Evolutionary conservation across 768 basidiomycete genomes (phyloP), one percentile per base, ranked within the genome.

Genomic region (Leccinum imitatum): DNA sequence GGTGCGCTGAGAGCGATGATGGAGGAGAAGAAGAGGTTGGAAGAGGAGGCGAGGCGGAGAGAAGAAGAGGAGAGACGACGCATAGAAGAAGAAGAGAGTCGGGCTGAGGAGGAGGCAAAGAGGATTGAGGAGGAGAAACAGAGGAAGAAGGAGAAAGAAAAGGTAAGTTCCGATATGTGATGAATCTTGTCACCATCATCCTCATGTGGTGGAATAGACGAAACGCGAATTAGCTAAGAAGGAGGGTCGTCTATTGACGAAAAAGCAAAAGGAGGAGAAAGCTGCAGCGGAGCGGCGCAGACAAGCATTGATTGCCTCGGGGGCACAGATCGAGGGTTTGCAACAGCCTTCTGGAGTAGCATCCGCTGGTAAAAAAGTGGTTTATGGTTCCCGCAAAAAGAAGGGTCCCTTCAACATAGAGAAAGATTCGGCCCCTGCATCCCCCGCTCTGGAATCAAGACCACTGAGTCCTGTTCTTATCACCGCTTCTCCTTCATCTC

Each of bases 241-340:
- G 73, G 95, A 98, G 76, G 97, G 97, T 23, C 85, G 90, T 50
- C 78, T 96, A 25, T 81, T 98, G 53, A 98, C 96, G n/a, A 95
- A 96, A 75, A 97, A 95, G 76, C 95, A 98, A 73, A 96, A 94
- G 75, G 90, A 93, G 69, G 95, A 98, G 72, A 87, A 83, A 66
- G 91, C 90, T 21, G 90, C 87, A 64, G 95, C 93, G 3, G 95
- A 98, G 73, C 85, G 93, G 31, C 87, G 95, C 58, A 91, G 87
- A 71, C 86, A 96, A 71, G 95, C 96, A 2, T 83, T 98, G 55
- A 80, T 98, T 53, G 89, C 91, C 19, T 90, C 91, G 37, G 95
- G 94, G 53, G 90, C 90, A 52, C 87, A 88, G 65, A 90, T 99
- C 60, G 95, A 95, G 67, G 97, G 93, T 61, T 78, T 98, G 19